Evolutionary conservation across 2,329 filamentous ascomycete genomes (phyloP).

Genomic region (Westerdykella ornata): DNA sequence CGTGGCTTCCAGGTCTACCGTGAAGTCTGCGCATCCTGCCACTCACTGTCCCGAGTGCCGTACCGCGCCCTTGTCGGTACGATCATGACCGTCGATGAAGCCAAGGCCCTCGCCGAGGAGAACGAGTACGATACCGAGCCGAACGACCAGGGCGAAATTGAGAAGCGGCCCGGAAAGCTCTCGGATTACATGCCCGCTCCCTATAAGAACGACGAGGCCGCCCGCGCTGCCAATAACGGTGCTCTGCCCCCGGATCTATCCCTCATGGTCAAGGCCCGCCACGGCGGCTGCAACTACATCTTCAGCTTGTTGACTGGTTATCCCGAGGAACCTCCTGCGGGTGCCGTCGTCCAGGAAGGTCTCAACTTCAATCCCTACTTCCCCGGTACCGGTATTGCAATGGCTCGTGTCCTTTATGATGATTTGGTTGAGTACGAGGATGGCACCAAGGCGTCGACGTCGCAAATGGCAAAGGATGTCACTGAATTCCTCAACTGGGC

Average conservation of each 20-base stretch:
- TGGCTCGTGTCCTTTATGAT: slow-evolving; percentile 97
- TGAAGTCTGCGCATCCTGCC: slow-evolving; percentile 96
- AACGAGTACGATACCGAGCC: slow-evolving; percentile 98
- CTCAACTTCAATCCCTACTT: slow-evolving; percentile 99
- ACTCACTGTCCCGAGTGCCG: slow-evolving; percentile 89
- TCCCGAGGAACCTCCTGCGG: slow-evolving; percentile 89
- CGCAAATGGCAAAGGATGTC: slow-evolving; percentile 99
- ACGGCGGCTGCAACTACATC: slow-evolving; percentile 98
- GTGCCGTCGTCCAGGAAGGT: slow-evolving; percentile 74
- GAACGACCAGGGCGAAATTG: slow-evolving; percentile 95
- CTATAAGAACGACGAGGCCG: slow-evolving; percentile 99
- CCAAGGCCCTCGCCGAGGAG: slow-evolving; percentile 94
- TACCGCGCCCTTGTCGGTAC: slow-evolving; percentile 88
- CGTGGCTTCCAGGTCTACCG: slow-evolving; percentile 99
- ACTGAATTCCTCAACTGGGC: slow-evolving; percentile 99
- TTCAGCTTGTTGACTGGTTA: slow-evolving; percentile 96
- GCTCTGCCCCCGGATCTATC: slow-evolving; percentile 95
- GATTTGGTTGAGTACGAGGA: slow-evolving; percentile 98
- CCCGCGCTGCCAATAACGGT: slow-evolving; percentile 96
- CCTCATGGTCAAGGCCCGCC: slow-evolving; percentile 93
- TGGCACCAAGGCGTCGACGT: slow-evolving; percentile 84
- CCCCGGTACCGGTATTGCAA: slow-evolving; percentile 96
- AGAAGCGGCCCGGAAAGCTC: slow-evolving; percentile 97
- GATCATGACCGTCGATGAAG: slow-evolving; percentile 93
- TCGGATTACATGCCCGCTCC: slow-evolving; percentile 92